Conservation (phyloP, 2,329 filamentous ascomycete genomes). For the Trichoderma oligosporum region DNA sequence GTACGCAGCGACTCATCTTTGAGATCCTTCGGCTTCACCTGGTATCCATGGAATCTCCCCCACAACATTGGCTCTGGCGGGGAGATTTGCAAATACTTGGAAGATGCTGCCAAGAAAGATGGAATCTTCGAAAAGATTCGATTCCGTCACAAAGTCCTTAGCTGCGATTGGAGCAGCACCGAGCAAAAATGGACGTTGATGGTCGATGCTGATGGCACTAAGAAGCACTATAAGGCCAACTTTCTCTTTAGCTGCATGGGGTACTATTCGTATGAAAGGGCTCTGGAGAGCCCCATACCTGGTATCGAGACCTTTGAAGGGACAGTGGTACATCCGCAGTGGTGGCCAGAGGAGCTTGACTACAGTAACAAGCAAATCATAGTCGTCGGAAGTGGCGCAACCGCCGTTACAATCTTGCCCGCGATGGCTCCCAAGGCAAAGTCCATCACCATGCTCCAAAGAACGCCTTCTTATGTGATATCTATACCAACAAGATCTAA, state of each 20-base stretch:
- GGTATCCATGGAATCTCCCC: constrained; percentile 64
- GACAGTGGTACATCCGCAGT: constrained; percentile 64
- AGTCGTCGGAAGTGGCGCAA: constrained; percentile 74
- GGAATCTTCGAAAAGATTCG: constrained; percentile 54
- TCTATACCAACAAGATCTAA: constrained; percentile 44
- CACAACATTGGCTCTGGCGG: constrained; percentile 49
- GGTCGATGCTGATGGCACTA: constrained; percentile 34
- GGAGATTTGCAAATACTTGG: constrained; percentile 53
- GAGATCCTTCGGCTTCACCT: constrained; percentile 61
- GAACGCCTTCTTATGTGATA: constrained; percentile 69
- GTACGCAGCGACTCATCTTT: constrained; percentile 65
- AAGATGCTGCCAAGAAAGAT: constrained; percentile 46
- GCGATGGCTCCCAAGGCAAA: constrained; percentile 60
- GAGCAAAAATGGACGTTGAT: constrained; percentile 54
- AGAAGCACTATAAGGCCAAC: constrained; percentile 42
- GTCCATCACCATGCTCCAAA: constrained; percentile 75
- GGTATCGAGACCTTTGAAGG: constrained; percentile 66
- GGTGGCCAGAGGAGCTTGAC: constrained; percentile 68
- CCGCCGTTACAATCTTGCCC: constrained; percentile 73
- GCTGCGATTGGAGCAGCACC: constrained; percentile 51
- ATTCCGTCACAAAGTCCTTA: constrained; percentile 46
- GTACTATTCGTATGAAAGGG: constrained; percentile 69
- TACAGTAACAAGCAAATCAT: constrained; percentile 65
- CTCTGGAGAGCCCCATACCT: constrained; percentile 59
- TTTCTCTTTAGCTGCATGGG: constrained; percentile 58